Conservation (phyloP, 2,329 filamentous ascomycete genomes). For the Curvularia sp. region DNA sequence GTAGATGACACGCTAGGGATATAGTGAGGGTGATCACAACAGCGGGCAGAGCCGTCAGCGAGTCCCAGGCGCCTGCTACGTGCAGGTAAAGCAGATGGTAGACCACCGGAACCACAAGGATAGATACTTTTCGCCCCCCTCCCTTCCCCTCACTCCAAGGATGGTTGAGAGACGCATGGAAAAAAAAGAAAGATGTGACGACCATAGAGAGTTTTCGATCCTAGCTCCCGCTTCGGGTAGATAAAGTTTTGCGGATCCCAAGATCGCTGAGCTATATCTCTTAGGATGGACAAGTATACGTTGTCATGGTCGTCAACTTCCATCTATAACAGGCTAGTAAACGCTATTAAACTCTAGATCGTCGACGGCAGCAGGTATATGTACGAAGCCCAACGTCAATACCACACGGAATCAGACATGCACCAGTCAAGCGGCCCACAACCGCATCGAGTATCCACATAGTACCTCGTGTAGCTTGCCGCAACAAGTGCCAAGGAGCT, state of each 20-base stretch:
- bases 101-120: conserved; percentile 10
- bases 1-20: conserved; percentile 7
- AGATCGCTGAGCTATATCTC: conserved; percentile 29
- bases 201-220: conserved; percentile 41
- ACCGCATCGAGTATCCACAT: conserved; percentile 27
- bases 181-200: conserved; percentile 25
- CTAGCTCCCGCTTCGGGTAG: conserved; percentile 46
- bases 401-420: conserved; percentile 24
- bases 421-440: conserved; percentile 31
- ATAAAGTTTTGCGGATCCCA: conserved; percentile 39
- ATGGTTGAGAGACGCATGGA: conserved; percentile 7
- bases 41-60: conserved; percentile 6
- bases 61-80: conserved; percentile 8
- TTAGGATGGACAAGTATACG: conserved; percentile 18
- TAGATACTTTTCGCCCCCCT: not conserved
- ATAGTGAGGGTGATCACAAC: conserved; percentile 2
- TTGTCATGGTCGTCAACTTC: conserved; percentile 22
- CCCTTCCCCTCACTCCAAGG: conserved; percentile 6
- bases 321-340: conserved; percentile 19
- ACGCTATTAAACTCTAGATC: conserved; percentile 26
- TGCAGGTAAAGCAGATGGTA: conserved; percentile 8
- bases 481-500: conserved; percentile 20
- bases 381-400: conserved; percentile 36
- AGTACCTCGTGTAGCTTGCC: conserved; percentile 18
- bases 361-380: conserved; percentile 33